Percentiles rank a stretch among this genome's conserved stretches.
phyloP scores from a whole-genome alignment of 2,329 filamentous ascomycete species.

The Seiridium cupressi region DNA sequence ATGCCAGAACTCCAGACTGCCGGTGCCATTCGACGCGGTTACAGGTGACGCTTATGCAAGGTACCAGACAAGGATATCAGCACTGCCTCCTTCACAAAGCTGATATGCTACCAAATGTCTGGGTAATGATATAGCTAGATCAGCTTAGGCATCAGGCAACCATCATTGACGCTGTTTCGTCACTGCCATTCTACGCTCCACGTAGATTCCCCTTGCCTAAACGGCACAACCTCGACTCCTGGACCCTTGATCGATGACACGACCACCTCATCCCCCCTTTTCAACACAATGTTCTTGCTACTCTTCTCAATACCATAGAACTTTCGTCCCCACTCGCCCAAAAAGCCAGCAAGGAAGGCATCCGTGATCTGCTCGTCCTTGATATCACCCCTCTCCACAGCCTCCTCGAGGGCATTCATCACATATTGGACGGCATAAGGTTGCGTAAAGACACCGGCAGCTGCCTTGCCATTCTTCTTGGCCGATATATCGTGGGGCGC shows the following conservation, averaged over 20 bases:
- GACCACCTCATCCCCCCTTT: slow-evolving; percentile 41
- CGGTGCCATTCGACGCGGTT: neutral
- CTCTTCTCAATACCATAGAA: slow-evolving; percentile 18
- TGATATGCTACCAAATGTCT: no score
- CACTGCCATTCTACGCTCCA: slow-evolving; percentile 51
- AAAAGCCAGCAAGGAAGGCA: slow-evolving; percentile 26
- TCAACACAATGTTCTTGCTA: slow-evolving; percentile 9
- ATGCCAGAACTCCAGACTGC: neutral
- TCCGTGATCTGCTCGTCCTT: slow-evolving; percentile 24
- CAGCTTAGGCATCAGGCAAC: neutral
- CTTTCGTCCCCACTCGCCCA: slow-evolving; percentile 25
- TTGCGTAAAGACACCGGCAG: slow-evolving; percentile 78
- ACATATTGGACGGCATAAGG: slow-evolving; percentile 58
- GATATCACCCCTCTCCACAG: slow-evolving; percentile 30
- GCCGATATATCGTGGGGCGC: slow-evolving; percentile 61
- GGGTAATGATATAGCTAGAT: no score
- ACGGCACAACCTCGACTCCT: slow-evolving; percentile 64
- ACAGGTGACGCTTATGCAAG: neutral
- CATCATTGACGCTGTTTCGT: neutral
- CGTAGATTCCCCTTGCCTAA: slow-evolving; percentile 59
- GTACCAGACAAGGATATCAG: neutral
- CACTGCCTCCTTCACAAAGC: neutral
- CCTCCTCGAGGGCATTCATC: slow-evolving; percentile 53
- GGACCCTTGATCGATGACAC: slow-evolving; percentile 51
- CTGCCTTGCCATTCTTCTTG: slow-evolving; percentile 57